phyloP scores from a whole-genome alignment of 306 rosid species.

The Neltuma alba region DNA sequence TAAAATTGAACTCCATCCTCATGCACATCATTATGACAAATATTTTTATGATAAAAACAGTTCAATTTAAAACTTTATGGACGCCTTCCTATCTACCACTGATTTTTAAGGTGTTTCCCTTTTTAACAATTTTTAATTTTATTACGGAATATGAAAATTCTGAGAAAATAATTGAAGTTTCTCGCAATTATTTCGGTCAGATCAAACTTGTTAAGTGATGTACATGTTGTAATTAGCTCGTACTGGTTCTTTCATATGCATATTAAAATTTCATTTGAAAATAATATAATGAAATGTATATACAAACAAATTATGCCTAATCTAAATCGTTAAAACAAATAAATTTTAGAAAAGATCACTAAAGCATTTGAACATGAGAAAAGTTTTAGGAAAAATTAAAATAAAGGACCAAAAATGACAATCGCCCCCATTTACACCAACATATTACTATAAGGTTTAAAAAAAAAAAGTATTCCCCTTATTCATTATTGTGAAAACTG shows the following conservation, averaged over 20 bases:
- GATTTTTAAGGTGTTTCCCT: background rate
- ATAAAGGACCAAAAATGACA: conserved; percentile 25
- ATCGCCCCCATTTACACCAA: conserved; percentile 55
- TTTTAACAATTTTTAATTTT: background rate
- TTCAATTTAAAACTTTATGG: background rate
- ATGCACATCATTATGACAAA: background rate
- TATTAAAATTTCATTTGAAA: background rate
- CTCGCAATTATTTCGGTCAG: no score
- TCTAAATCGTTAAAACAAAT: background rate
- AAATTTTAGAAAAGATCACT: background rate
- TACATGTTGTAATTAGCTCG: background rate
- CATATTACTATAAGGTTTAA: conserved; percentile 30
- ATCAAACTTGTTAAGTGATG: background rate
- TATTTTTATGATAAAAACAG: background rate
- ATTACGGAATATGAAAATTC: background rate
- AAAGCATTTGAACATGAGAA: conserved; percentile 21
- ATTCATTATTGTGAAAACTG: conserved; percentile 49
- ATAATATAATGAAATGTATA: background rate
- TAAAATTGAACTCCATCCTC: background rate
- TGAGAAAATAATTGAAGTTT: background rate
- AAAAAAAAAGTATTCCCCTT: background rate
- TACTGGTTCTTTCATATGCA: background rate
- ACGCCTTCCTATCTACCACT: background rate
- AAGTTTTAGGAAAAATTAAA: background rate
- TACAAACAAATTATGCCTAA: background rate